Percentiles rank a stretch among this genome's conserved stretches.
Conservation (phyloP, 179 eudicot genomes). For the Nepenthes alata region DNA sequence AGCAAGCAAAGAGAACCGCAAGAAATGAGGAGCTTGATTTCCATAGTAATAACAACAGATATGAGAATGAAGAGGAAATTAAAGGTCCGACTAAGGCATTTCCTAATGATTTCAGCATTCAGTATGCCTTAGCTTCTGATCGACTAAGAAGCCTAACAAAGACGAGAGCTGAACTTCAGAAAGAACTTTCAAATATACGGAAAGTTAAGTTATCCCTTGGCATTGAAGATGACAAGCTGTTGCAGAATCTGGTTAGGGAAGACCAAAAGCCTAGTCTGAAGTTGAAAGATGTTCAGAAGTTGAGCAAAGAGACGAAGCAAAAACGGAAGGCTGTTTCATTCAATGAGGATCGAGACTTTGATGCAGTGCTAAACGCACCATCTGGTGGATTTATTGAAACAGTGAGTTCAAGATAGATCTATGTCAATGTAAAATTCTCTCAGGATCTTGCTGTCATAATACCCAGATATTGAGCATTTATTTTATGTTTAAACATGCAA, state of each 20-base stretch:
- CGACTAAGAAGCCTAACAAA: constrained; percentile 63
- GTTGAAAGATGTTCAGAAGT: constrained; percentile 37
- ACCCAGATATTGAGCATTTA: not conserved
- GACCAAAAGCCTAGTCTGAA: constrained; percentile 37
- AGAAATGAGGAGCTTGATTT: constrained; percentile 27
- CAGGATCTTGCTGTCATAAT: not conserved
- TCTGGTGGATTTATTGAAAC: constrained; percentile 96
- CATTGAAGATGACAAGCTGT: constrained; percentile 30
- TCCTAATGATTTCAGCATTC: constrained; percentile 44
- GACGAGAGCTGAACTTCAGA: constrained; percentile 62
- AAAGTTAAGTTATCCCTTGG: constrained; percentile 25
- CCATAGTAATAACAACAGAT: constrained; percentile 19
- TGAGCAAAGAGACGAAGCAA: constrained; percentile 38
- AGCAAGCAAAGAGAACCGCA: constrained; percentile 35
- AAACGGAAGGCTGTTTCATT: constrained; percentile 48
- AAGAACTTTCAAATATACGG: constrained; percentile 37
- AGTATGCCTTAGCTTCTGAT: constrained; percentile 84
- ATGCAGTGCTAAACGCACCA: constrained; percentile 76
- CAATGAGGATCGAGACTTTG: constrained; percentile 77
- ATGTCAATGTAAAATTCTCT: not conserved
- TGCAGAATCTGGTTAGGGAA: constrained; percentile 61
- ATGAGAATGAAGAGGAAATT: constrained; percentile 26
- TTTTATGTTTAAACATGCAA: not conserved
- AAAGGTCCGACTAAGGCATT: constrained; percentile 22
- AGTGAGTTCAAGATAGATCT: constrained; percentile 28